phyloP scores from a whole-genome alignment of 306 rosid genomes.

The Sesbania bispinosa region DNA sequence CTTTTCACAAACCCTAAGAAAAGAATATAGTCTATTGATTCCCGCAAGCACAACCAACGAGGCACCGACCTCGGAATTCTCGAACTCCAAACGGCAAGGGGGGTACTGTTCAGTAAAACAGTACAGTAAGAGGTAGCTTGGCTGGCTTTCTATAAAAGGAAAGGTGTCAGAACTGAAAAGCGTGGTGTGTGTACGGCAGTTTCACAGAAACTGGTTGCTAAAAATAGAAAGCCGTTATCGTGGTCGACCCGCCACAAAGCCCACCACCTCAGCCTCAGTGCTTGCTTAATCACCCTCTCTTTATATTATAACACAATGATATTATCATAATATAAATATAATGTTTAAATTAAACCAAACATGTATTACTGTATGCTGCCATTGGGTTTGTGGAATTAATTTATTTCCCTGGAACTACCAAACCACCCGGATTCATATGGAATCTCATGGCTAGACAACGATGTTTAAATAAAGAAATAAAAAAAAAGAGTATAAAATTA shows the following conservation, averaged over 20 bases:
- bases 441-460: conserved; percentile 27
- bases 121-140: background rate
- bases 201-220: conserved; percentile 15
- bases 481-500: background rate
- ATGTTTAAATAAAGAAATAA: background rate
- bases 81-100: background rate
- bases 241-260: background rate
- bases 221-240: conserved; percentile 26
- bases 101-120: background rate
- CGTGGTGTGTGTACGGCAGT: background rate
- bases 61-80: background rate
- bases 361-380: background rate
- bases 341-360: background rate
- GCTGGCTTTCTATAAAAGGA: conserved; percentile 23
- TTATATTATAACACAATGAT: background rate
- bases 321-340: background rate
- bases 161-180: background rate
- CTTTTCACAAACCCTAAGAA: conserved; percentile 10
- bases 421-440: conserved; percentile 11
- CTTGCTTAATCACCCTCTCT: background rate
- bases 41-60: background rate
- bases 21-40: background rate
- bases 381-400: background rate
- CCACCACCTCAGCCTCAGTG: background rate
- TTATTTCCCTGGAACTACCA: background rate